Conservation (phyloP, 169 alveolate species). For the Plasmodium inui region DNA sequence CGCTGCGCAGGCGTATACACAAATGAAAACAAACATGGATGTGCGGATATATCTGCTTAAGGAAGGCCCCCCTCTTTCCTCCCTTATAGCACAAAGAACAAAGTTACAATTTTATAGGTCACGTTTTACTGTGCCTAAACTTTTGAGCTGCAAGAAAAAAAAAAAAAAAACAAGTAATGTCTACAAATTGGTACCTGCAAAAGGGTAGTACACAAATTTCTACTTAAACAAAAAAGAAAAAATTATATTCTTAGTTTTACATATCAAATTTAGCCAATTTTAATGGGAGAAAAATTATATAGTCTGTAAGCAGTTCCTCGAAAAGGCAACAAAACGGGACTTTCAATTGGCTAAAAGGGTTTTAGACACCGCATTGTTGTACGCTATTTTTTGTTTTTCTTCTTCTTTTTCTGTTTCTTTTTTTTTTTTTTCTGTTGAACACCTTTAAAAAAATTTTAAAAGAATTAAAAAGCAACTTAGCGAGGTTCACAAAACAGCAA, state of each 20-base stretch:
- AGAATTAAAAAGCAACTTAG: not conserved
- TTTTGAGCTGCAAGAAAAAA: not conserved
- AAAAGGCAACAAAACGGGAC: not conserved
- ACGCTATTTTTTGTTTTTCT: not conserved
- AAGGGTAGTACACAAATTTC: conserved; percentile 3
- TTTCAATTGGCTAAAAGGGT: not conserved
- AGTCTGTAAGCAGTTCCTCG: not conserved
- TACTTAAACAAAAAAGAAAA: conserved; percentile 2
- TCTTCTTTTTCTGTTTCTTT: too few relatives aligned
- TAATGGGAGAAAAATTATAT: not conserved
- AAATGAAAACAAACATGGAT: not conserved
- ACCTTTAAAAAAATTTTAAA: not conserved
- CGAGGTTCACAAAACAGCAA: not conserved
- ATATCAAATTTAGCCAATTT: not conserved
- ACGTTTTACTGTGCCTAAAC: not conserved
- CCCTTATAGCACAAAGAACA: not conserved
- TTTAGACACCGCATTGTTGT: not conserved
- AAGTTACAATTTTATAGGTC: not conserved
- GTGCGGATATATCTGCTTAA: not conserved
- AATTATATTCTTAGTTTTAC: not conserved
- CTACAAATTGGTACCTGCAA: conserved; percentile 22
- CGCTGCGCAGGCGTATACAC: not conserved
- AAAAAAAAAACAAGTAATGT: conserved; percentile 1
- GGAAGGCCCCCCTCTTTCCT: not conserved
- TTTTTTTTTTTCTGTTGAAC: not conserved